Base-by-base conservation (phyloP, 2,329 filamentous ascomycete genomes). In the Sporothrix curviconia region DNA sequence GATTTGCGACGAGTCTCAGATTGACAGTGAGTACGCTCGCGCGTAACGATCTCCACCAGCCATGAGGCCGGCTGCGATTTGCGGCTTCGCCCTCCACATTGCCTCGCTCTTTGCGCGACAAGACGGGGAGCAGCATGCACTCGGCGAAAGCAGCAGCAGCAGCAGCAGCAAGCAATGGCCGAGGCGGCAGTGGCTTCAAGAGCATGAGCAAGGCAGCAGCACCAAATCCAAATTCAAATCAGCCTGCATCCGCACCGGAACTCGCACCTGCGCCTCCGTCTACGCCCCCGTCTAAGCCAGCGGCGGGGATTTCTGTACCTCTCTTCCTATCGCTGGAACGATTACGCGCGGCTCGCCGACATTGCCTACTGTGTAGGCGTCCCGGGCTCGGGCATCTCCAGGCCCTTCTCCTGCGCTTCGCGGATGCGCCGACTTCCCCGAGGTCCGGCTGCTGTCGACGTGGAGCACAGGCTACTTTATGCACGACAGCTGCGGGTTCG, bases 301-400 rank as follows among this genome's bases (percentile, higher is more conserved):
- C 47, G 7, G 32, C 32, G 7, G 47, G 15, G 2, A 34, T 51
- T 8, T 34, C 49, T 14, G 8, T 51, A n/a, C 22, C 34, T 4
- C 79, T 96, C 60, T 97, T 95, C 72, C 76, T 81, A 59, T 85
- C 89, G 17, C 83, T 99, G 14, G 91, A 96, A 71, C 89, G 95
- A n/a, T 66, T 78, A 92, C 56, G 84, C 92, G n/a, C 86, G 92
- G 55, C 81, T 97, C 25, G 92, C 96, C 61, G 94, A 99, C 70
- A 94, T 97, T 59, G 78, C 90, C 49, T 97, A 97, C 73, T 99
- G 94, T 71, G 89, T 97, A 59, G 91, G 92, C 61, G 85, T 81
- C 5, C 86, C 88, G 0, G 94, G 92, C 39, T 85, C 97, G 59
- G 94, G 92, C 39, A 85, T 99, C 60, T 78, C 80, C 51, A 84